These are phyloP conservation scores for Microbotryum scabiosae DNA, from an alignment of 1,284 basidiomycete genomes.

Conservation along the genomic window DNA sequence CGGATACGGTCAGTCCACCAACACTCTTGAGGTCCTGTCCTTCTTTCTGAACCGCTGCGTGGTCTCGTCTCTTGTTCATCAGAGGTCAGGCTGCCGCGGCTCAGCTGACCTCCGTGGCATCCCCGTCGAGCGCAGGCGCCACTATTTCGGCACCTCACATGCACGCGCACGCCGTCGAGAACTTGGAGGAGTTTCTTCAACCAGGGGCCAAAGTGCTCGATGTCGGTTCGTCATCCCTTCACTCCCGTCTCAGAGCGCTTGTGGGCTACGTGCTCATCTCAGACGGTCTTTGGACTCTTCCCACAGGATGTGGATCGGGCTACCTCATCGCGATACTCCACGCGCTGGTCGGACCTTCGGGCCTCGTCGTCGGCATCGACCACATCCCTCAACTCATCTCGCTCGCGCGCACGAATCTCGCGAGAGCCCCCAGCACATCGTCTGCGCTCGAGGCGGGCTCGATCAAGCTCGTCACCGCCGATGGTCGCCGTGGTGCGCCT, in stretches of 20 bases:
- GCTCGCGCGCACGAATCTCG: constrained; percentile 52
- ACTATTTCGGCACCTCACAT: constrained; percentile 89
- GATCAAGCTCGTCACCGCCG: constrained; percentile 40
- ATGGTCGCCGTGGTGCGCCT: constrained; percentile 49
- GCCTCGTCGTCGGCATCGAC: constrained; percentile 80
- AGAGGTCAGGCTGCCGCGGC: not conserved
- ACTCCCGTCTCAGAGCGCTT: not conserved
- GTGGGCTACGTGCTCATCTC: not conserved
- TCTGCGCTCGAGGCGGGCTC: constrained; percentile 17
- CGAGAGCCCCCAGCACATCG: constrained; percentile 60
- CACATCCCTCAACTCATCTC: constrained; percentile 73
- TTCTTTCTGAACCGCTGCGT: too few relatives aligned
- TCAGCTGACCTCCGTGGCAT: constrained; percentile 44
- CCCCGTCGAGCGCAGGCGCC: constrained; percentile 48
- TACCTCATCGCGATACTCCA: constrained; percentile 69
- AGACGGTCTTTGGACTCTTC: not conserved
- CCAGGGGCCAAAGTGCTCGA: constrained; percentile 69
- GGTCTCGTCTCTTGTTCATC: too few relatives aligned
- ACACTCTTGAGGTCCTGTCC: too few relatives aligned
- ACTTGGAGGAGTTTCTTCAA: constrained; percentile 59
- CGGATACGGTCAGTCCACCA: not conserved
- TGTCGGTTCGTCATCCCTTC: constrained; percentile 50
- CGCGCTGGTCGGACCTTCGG: constrained; percentile 54
- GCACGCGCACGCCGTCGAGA: constrained; percentile 74
- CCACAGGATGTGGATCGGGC: constrained; percentile 52